Evolutionary conservation across 2,329 filamentous ascomycete genomes (phyloP), one percentile per base, ranked within the genome.

Genomic region (Hymenotorrendiella dingleyae): DNA sequence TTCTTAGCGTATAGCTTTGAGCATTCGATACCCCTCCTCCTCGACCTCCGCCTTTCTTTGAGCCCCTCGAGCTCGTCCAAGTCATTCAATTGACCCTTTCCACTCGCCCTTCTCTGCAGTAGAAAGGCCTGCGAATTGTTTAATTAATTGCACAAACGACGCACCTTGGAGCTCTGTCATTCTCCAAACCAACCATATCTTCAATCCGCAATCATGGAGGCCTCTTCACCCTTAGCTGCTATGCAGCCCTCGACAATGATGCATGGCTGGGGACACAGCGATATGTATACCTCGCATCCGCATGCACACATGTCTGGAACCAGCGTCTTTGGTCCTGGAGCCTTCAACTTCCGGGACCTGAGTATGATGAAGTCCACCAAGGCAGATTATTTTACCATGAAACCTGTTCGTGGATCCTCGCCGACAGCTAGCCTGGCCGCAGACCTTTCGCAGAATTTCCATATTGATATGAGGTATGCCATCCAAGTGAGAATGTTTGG

Each of bases 361-460:
- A 82, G 78, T 59, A 84, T 74, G 87, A 86, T 73, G 75, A 82
- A 64, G 67, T 81, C 61, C 67, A 77, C 73, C 33, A 70, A 68
- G 29, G 64, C 73, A 26, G 90, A 94, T 65, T 95, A 93, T 70
- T 94, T 97, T 70, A 82, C 75, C 57, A 66, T 85, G 57, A 89
- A 86, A 62, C 76, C 84, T 40, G 72, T 87, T 58, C 80, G 80
- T 54, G 87, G 88, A 36, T 94, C 90, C 16, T 98, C 93, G 43
- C 93, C 93, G 5, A 90, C 89, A 26, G 82, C 88, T 40, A 94
- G 87, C 60, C 71, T 98, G 55, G 91, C 90, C 30, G 90, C 89
- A 49, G 93, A 98, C 67, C 75, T 97, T 57, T 96, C 90, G 45
- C 89, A 95, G 63, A 98, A 97, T 71, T 94, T 97, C 64, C 86